Percentiles rank a stretch among this genome's conserved stretches.
phyloP scores from a whole-genome alignment of 169 alveolate species.

The Plasmodium gallinaceum region DNA sequence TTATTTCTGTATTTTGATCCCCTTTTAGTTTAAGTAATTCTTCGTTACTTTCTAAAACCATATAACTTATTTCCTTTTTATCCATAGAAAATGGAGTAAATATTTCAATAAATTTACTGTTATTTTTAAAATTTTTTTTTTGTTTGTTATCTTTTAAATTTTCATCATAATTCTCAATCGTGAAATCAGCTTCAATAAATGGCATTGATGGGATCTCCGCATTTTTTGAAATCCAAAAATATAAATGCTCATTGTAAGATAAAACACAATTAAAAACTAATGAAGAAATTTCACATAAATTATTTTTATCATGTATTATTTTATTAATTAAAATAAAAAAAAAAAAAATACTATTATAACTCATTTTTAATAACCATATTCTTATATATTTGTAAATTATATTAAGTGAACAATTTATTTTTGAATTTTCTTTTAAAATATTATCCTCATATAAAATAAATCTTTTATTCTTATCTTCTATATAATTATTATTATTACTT shows the following conservation, averaged over 20 bases:
- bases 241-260: slow-evolving; percentile 59
- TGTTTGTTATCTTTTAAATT: not conserved
- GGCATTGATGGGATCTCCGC: slow-evolving; percentile 6
- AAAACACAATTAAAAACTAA: slow-evolving; percentile 55
- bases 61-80: not conserved
- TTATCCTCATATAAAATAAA: slow-evolving; percentile 36
- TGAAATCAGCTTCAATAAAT: slow-evolving; percentile 43
- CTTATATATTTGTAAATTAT: slow-evolving; percentile 53
- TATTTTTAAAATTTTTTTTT: not conserved
- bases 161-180: not conserved
- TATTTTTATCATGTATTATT: slow-evolving; percentile 26
- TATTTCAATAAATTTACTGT: slow-evolving; percentile 3
- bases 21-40: not conserved
- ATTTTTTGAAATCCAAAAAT: slow-evolving; percentile 43
- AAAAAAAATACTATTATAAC: slow-evolving; percentile 1
- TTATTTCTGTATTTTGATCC: not conserved
- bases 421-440: slow-evolving; percentile 30
- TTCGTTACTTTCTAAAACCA: not conserved
- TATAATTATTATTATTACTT: not conserved
- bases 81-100: not conserved
- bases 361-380: slow-evolving; percentile 67
- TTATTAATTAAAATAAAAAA: slow-evolving; percentile 47
- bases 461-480: not conserved
- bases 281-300: slow-evolving; percentile 47
- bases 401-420: slow-evolving; percentile 64